A percentile compares a stretch with the other conserved stretches of the same genome.
Conservation (phyloP, 495 filamentous ascomycete species). For the Talaromyces borbonicus region DNA sequence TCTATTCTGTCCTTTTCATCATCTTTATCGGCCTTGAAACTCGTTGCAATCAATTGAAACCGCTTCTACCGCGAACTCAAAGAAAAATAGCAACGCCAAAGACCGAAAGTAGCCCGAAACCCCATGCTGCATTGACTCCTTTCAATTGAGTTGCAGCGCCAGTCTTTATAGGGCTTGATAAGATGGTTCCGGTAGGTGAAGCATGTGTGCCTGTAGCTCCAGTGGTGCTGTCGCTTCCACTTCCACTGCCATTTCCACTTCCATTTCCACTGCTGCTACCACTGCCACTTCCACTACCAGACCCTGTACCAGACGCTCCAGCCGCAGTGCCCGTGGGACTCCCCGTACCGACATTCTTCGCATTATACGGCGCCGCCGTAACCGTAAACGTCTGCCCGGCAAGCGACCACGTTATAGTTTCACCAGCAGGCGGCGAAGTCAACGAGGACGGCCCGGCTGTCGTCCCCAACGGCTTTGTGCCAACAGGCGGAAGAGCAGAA, state of each 20-base stretch:
- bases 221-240: neutral
- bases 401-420: conserved; percentile 5
- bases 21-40: too few species aligned
- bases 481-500: conserved; percentile 3
- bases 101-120: neutral
- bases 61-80: neutral
- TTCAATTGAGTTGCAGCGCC: neutral
- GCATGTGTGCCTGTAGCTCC: neutral
- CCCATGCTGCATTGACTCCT: neutral
- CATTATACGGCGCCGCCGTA: conserved; percentile 5
- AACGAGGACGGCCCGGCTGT: conserved; percentile 7
- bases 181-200: neutral
- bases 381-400: conserved; percentile 3
- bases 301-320: neutral
- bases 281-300: conserved; percentile 3
- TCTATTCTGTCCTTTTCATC: too few species aligned
- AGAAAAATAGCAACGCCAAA: neutral
- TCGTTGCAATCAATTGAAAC: too few species aligned
- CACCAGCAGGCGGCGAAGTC: conserved; percentile 9
- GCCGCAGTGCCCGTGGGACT: neutral
- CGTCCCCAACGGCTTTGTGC: conserved; percentile 5
- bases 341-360: neutral
- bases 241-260: neutral
- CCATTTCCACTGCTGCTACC: neutral
- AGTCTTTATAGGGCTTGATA: neutral